These are phyloP conservation scores for Cladophialophora carrionii DNA, from an alignment of 2,329 filamentous ascomycete species.

Conservation along the genomic window DNA sequence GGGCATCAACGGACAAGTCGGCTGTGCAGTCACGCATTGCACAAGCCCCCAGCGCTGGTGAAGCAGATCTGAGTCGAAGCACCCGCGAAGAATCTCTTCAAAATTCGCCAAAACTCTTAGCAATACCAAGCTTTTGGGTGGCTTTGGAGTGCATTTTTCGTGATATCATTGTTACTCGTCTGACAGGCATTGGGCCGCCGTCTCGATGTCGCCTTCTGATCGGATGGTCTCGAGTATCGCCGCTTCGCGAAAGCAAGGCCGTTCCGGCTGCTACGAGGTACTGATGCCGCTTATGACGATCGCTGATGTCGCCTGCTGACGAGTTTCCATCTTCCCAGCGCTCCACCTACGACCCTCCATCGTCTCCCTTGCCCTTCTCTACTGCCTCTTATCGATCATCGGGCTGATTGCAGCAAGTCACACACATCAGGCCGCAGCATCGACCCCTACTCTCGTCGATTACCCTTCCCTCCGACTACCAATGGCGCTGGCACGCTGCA, in stretches of 20 bases:
- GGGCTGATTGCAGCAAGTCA: slow-evolving; percentile 19
- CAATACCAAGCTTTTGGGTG: neutral
- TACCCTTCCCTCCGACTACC: slow-evolving; percentile 22
- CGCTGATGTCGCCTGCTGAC: slow-evolving; percentile 8
- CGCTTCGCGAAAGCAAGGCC: neutral
- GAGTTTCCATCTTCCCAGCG: neutral
- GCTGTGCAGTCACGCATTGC: neutral
- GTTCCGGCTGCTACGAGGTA: neutral
- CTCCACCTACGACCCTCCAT: slow-evolving; percentile 17
- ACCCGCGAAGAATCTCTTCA: neutral
- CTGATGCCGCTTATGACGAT: neutral
- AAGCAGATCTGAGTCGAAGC: neutral
- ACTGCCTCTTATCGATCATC: slow-evolving; percentile 8
- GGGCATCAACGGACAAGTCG: neutral
- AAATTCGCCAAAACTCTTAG: neutral
- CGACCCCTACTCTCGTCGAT: slow-evolving; percentile 14
- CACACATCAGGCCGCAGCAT: slow-evolving; percentile 21
- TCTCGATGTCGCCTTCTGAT: neutral
- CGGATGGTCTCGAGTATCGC: neutral
- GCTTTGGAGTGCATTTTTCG: neutral
- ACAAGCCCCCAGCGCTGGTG: neutral
- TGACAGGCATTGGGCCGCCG: too few relatives aligned
- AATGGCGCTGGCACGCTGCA: slow-evolving; percentile 26
- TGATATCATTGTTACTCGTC: neutral
- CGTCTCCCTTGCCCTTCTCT: slow-evolving; percentile 6